Evolutionary conservation across 352 stramenopile genomes (phyloP).

Genomic region (Phytophthora nicotianae): DNA sequence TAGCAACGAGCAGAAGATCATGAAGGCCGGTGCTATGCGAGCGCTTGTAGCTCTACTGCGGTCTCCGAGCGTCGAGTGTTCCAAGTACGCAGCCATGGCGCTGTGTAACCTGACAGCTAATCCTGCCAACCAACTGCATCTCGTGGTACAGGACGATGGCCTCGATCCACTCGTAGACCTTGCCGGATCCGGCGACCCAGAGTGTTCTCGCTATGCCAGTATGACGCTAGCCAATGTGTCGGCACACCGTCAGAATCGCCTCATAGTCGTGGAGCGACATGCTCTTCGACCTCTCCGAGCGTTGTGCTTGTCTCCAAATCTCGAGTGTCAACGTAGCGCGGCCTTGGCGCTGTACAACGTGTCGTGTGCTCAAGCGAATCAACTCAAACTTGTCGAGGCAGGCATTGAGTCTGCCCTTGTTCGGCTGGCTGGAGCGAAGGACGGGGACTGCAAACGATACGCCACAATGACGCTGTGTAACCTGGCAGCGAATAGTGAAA

Average conservation of each 20-base stretch:
- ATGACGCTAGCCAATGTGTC: slow-evolving; percentile 96
- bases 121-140: slow-evolving; percentile 88
- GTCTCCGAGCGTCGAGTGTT: slow-evolving; percentile 55
- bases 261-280: slow-evolving; percentile 88
- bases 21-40: slow-evolving; percentile 72
- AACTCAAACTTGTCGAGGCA: slow-evolving; percentile 89
- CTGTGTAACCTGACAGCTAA: slow-evolving; percentile 95
- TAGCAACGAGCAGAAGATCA: slow-evolving; percentile 78
- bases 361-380: slow-evolving; percentile 91
- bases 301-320: slow-evolving; percentile 79
- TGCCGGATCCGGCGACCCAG: slow-evolving; percentile 62
- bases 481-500: slow-evolving; percentile 94
- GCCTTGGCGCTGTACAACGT: slow-evolving; percentile 96
- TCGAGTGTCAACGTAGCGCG: slow-evolving; percentile 92
- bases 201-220: slow-evolving; percentile 89
- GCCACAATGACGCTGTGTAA: slow-evolving; percentile 96
- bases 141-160: slow-evolving; percentile 83
- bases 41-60: slow-evolving; percentile 69
- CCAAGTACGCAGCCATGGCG: slow-evolving; percentile 93
- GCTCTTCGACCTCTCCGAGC: slow-evolving; percentile 79
- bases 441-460: slow-evolving; percentile 94
- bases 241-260: slow-evolving; percentile 86
- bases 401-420: slow-evolving; percentile 91
- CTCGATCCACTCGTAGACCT: slow-evolving; percentile 85
- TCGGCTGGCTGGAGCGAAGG: slow-evolving; percentile 74